Evolutionary conservation across 2,329 filamentous ascomycete species (phyloP).

Genomic region (Beauveria sp.): DNA sequence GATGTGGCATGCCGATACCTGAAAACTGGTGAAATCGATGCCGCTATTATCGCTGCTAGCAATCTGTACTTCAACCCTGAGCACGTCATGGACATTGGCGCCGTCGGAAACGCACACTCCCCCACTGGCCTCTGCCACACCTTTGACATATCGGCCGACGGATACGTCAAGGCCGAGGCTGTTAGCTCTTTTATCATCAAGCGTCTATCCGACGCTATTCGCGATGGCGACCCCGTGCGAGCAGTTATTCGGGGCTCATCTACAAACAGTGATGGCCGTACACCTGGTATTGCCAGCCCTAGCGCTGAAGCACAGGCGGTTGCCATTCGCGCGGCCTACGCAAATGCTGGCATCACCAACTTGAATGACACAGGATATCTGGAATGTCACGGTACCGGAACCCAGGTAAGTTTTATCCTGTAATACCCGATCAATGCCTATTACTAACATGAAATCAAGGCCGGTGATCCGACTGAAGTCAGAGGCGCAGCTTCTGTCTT

Average conservation of each 20-base stretch:
- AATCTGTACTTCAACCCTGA: slow-evolving; percentile 37
- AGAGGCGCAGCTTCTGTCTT: slow-evolving; percentile 20
- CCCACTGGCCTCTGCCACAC: slow-evolving; percentile 22
- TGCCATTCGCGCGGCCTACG: slow-evolving; percentile 3
- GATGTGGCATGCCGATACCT: slow-evolving; percentile 29
- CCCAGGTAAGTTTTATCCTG: background rate
- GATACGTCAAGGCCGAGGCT: slow-evolving; percentile 40
- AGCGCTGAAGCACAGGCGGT: slow-evolving; percentile 6
- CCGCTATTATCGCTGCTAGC: slow-evolving; percentile 31
- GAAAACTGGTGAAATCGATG: slow-evolving; percentile 11
- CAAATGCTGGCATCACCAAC: slow-evolving; percentile 1
- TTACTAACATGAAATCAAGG: background rate
- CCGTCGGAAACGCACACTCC: slow-evolving; percentile 29
- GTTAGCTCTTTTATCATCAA: slow-evolving; percentile 36
- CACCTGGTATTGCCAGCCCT: slow-evolving; percentile 2
- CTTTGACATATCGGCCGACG: slow-evolving; percentile 30
- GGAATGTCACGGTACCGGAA: slow-evolving; percentile 4
- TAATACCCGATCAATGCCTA: rapidly evolving
- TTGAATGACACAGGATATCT: background rate
- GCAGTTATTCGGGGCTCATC: slow-evolving; percentile 3
- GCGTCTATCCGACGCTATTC: slow-evolving; percentile 32
- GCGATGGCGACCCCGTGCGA: slow-evolving; percentile 3
- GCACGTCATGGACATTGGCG: slow-evolving; percentile 33
- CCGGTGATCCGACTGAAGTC: slow-evolving; percentile 8
- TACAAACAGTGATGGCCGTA: background rate